A percentile compares a stretch with the other conserved stretches of the same genome.
phyloP scores from a whole-genome alignment of 2,329 filamentous ascomycete species.

The Aspergillus transmontanensis region DNA sequence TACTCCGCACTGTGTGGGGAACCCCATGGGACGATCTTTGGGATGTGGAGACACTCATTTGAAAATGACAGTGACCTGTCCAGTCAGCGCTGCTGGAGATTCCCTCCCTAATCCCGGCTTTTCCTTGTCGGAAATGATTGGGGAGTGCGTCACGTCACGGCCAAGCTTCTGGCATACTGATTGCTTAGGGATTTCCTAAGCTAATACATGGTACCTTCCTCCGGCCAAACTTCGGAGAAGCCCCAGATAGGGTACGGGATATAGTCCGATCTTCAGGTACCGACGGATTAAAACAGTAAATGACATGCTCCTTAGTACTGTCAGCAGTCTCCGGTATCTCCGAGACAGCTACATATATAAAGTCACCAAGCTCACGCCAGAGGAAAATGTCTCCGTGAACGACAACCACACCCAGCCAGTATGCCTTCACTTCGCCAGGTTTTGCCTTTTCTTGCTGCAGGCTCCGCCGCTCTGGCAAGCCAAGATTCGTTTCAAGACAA shows the following conservation, averaged over 20 bases:
- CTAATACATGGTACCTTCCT: background rate
- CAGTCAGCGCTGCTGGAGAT: background rate
- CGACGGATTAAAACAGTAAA: background rate
- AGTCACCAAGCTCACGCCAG: background rate
- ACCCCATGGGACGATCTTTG: conserved; percentile 10
- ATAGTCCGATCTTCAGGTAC: background rate
- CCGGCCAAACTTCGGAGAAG: conserved; percentile 10
- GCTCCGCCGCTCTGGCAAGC: conserved; percentile 23
- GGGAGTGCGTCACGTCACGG: background rate
- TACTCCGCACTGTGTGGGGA: conserved; percentile 14
- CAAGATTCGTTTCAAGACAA: conserved; percentile 29
- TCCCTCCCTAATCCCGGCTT: conserved; percentile 4
- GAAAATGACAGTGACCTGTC: background rate
- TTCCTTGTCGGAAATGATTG: background rate
- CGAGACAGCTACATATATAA: background rate
- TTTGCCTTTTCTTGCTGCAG: conserved; percentile 22
- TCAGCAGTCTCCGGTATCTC: background rate
- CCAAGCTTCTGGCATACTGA: background rate
- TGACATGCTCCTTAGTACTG: background rate
- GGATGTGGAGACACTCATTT: conserved; percentile 1
- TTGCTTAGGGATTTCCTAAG: background rate
- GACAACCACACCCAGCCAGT: background rate
- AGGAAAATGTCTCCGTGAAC: background rate
- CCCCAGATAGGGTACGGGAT: background rate
- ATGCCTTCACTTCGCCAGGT: conserved; percentile 16